Conservation (phyloP, 1,284 basidiomycete genomes). For the Crocinoboletus sp. region DNA sequence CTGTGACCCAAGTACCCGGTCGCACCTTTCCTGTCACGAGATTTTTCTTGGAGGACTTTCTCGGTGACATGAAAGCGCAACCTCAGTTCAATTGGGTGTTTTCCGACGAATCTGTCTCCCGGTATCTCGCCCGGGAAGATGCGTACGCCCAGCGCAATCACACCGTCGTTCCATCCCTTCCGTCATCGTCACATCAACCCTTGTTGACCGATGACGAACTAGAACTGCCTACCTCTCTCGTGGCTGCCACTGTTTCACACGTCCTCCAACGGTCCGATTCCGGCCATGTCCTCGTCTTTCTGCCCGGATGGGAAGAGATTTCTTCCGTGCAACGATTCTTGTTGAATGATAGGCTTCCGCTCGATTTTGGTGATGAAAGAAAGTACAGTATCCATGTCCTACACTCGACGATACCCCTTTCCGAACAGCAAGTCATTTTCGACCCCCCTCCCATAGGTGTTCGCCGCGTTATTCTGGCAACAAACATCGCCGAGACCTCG, state of each 20-base stretch:
- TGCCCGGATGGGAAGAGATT: constrained; percentile 95
- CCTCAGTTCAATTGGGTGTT: constrained; percentile 62
- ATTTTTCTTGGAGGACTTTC: constrained; percentile 79
- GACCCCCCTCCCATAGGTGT: constrained; percentile 73
- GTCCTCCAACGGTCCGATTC: constrained; percentile 73
- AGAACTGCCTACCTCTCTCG: constrained; percentile 80
- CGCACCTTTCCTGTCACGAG: constrained; percentile 88
- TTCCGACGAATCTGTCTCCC: constrained; percentile 67
- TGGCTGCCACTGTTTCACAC: constrained; percentile 81
- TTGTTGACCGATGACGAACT: constrained; percentile 54
- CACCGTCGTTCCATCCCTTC: constrained; percentile 20
- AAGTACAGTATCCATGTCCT: constrained; percentile 82
- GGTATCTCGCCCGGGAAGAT: constrained; percentile 78
- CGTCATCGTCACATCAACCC: constrained; percentile 19
- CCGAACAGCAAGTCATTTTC: constrained; percentile 91
- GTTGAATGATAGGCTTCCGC: constrained; percentile 52
- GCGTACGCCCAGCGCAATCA: constrained; percentile 32
- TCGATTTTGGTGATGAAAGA: constrained; percentile 57
- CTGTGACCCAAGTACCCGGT: constrained; percentile 86
- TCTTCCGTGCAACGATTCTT: constrained; percentile 72
- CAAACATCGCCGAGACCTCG: constrained; percentile 96
- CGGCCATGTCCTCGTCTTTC: constrained; percentile 90
- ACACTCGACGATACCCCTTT: constrained; percentile 88
- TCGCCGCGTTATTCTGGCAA: constrained; percentile 87
- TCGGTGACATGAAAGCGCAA: constrained; percentile 47